A percentile compares a stretch with the other conserved stretches of the same genome.
Conservation (phyloP, 2,329 filamentous ascomycete genomes). For the Ambrosiella xylebori region DNA sequence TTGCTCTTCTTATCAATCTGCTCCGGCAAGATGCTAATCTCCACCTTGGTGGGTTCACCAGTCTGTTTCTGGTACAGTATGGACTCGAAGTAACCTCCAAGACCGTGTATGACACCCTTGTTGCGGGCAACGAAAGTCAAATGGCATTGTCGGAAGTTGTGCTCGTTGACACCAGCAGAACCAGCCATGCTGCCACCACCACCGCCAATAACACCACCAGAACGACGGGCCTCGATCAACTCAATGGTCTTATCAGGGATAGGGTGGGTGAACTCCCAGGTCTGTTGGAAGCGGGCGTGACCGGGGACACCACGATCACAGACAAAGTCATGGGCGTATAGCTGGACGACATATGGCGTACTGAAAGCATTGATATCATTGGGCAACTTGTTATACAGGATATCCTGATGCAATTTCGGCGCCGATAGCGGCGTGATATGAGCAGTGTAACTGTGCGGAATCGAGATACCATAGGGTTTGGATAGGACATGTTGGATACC, state of each 20-base stretch:
- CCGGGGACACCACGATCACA: slow-evolving; percentile 41
- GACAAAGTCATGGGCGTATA: slow-evolving; percentile 78
- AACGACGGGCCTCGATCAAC: slow-evolving; percentile 36
- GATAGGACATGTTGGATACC: slow-evolving; percentile 83
- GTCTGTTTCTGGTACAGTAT: slow-evolving; percentile 53
- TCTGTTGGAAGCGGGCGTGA: slow-evolving; percentile 49
- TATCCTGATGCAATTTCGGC: slow-evolving; percentile 69
- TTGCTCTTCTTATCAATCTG: slow-evolving; percentile 84
- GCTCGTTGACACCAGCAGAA: slow-evolving; percentile 70
- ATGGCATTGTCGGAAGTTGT: slow-evolving; percentile 69
- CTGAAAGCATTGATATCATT: slow-evolving; percentile 60
- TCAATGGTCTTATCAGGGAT: slow-evolving; percentile 42
- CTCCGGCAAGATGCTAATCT: slow-evolving; percentile 83
- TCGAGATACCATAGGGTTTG: slow-evolving; percentile 69
- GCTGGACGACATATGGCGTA: slow-evolving; percentile 85
- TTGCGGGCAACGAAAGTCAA: slow-evolving; percentile 62
- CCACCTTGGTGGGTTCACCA: slow-evolving; percentile 39
- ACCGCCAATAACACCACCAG: slow-evolving; percentile 46
- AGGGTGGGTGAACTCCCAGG: slow-evolving; percentile 69
- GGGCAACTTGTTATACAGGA: slow-evolving; percentile 38
- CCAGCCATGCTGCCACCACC: slow-evolving; percentile 58
- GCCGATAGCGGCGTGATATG: slow-evolving; percentile 84
- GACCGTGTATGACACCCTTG: slow-evolving; percentile 71
- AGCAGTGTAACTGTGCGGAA: slow-evolving; percentile 83
- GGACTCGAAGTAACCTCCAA: slow-evolving; percentile 91